Conservation (phyloP, 176 grass and related monocot genomes). For the Aegilops bicornis region DNA sequence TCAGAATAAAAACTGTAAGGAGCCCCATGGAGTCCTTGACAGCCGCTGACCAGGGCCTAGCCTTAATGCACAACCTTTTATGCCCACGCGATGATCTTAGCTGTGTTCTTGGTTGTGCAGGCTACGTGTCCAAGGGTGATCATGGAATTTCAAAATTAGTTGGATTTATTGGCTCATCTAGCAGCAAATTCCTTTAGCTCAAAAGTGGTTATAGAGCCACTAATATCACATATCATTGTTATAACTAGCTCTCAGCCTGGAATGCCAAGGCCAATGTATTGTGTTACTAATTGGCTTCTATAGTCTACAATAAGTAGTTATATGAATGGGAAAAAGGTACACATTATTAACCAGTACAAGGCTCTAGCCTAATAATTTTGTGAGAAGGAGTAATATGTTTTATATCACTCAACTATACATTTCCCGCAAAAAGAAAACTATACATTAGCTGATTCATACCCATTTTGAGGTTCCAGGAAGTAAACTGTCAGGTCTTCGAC, state of each 20-base stretch:
- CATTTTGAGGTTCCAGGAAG: conserved; percentile 92
- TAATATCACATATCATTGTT: not conserved
- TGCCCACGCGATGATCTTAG: not conserved
- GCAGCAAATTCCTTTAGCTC: conserved; percentile 4
- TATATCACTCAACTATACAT: not conserved
- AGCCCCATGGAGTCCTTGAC: no score
- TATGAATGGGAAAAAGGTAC: not conserved
- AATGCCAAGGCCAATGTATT: not conserved
- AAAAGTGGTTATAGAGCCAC: not conserved
- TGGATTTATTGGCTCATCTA: not conserved
- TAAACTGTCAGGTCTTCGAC: conserved; percentile 82
- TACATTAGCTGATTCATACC: conserved; percentile 43
- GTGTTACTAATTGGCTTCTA: no score
- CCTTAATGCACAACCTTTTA: not conserved
- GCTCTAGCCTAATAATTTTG: not conserved
- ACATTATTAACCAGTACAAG: not conserved
- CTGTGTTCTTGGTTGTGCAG: no score
- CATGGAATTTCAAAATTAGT: not conserved
- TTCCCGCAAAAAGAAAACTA: not conserved
- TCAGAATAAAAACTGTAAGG: no score
- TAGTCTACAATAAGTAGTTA: not conserved
- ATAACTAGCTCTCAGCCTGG: not conserved
- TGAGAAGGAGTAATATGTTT: conserved; percentile 6
- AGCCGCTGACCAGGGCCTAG: no score
- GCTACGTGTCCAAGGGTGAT: not conserved